phyloP scores from a whole-genome alignment of 176 grass and related monocot genomes.

The bread wheat (Triticum aestivum) region DNA sequence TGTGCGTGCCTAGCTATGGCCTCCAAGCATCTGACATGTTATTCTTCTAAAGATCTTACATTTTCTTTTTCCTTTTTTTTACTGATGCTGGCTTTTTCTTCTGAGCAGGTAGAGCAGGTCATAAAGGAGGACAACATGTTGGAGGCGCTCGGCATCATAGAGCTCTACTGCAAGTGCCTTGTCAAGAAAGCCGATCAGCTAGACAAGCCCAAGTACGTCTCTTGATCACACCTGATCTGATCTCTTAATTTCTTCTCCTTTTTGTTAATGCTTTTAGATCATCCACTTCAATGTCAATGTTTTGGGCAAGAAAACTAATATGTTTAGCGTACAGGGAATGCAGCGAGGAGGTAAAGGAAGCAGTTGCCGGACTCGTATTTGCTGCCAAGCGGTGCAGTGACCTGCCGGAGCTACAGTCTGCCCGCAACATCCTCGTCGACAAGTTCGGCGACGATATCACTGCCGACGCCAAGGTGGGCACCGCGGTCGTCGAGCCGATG shows the following conservation, averaged over 20 bases:
- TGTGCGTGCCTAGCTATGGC: neutral
- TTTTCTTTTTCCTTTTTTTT: neutral
- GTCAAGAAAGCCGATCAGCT: constrained; percentile 1
- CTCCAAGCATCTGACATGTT: too few relatives aligned
- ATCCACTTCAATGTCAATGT: neutral
- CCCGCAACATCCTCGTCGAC: constrained; percentile 31
- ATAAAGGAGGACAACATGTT: constrained; percentile 47
- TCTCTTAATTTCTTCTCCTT: neutral
- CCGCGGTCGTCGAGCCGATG: constrained; percentile 10
- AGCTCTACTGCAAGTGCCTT: constrained; percentile 46
- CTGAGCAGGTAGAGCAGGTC: constrained; percentile 37
- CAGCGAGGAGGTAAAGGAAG: constrained; percentile 25
- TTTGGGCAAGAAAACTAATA: neutral
- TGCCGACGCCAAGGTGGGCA: constrained; percentile 12
- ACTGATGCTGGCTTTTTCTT: neutral
- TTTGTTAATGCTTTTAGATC: neutral
- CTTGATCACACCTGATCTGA: neutral
- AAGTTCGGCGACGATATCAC: constrained; percentile 42
- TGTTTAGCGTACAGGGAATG: constrained; percentile 28
- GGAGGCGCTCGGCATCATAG: constrained; percentile 46
- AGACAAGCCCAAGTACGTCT: constrained; percentile 30
- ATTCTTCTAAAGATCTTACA: neutral
- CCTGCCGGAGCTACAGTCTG: constrained; percentile 36
- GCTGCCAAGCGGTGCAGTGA: constrained; percentile 41
- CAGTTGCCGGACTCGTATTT: constrained; percentile 37